Percentiles rank a stretch among this genome's conserved stretches.
phyloP scores from a whole-genome alignment of 208 protist species.

The Tritrichomonas foetus region DNA sequence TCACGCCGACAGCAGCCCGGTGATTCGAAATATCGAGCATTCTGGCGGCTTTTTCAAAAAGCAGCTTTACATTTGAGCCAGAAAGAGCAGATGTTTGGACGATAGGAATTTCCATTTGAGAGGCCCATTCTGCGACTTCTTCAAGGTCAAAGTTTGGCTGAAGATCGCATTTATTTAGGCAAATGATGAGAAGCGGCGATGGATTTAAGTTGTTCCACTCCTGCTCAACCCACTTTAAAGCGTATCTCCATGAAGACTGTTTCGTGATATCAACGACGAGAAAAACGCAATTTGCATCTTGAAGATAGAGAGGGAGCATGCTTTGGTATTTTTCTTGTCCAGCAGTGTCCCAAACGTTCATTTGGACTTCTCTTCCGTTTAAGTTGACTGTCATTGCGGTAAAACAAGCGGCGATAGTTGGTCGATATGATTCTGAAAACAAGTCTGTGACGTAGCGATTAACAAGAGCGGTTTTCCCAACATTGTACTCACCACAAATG shows the following conservation, averaged over 20 bases:
- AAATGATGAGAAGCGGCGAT: not conserved
- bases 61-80: not conserved
- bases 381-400: not conserved
- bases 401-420: not conserved
- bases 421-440: not conserved
- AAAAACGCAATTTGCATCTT: not conserved
- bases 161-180: not conserved
- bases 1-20: too few species aligned
- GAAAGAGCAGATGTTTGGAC: not conserved
- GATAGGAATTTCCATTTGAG: not conserved
- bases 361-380: not conserved
- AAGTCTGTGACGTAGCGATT: not conserved
- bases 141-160: not conserved
- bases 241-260: not conserved
- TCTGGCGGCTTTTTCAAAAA: not conserved
- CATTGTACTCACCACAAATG: not conserved
- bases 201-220: not conserved
- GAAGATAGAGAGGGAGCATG: not conserved
- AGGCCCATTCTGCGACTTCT: not conserved
- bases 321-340: constrained; percentile 28
- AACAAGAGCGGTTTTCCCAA: not conserved
- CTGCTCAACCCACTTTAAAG: not conserved
- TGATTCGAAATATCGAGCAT: too few species aligned
- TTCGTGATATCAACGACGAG: not conserved
- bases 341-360: constrained; percentile 11